These are phyloP conservation scores for Zopfia rhizophila DNA, from an alignment of 2,329 filamentous ascomycete species.

Conservation along the genomic window DNA sequence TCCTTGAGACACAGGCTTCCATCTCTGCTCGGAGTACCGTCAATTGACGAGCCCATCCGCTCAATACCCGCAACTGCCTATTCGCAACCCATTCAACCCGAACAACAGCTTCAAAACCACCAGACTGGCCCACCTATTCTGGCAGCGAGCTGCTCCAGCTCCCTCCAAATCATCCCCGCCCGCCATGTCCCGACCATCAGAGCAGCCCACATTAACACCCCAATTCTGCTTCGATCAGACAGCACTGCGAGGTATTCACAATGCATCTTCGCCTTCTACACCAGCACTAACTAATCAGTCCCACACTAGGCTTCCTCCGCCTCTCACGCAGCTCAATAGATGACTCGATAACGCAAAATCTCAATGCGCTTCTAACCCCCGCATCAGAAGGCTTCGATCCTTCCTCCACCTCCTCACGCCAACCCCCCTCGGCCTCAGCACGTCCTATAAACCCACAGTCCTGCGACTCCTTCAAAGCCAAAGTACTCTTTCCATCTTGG, in stretches of 20 bases:
- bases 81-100: neutral
- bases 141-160: slow-evolving; percentile 35
- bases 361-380: slow-evolving; percentile 88
- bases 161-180: slow-evolving; percentile 13
- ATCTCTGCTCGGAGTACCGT: no score
- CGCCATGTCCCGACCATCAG: slow-evolving; percentile 55
- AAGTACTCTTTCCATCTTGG: slow-evolving; percentile 89
- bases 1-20: slow-evolving; percentile 4
- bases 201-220: slow-evolving; percentile 55
- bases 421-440: slow-evolving; percentile 61
- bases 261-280: slow-evolving; percentile 1
- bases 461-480: slow-evolving; percentile 78
- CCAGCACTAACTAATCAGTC: slow-evolving; percentile 48
- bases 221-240: slow-evolving; percentile 65
- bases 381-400: slow-evolving; percentile 80
- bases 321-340: slow-evolving; percentile 86
- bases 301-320: slow-evolving; percentile 81
- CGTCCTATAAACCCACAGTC: slow-evolving; percentile 67
- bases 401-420: slow-evolving; percentile 74
- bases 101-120: neutral
- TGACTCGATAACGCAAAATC: slow-evolving; percentile 91
- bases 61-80: no score
- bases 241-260: slow-evolving; percentile 56
- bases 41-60: no score
- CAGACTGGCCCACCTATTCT: slow-evolving; percentile 44